These are phyloP conservation scores for Nicotiana paniculata DNA, from an alignment of 257 asterid genomes.

Conservation along the genomic window DNA sequence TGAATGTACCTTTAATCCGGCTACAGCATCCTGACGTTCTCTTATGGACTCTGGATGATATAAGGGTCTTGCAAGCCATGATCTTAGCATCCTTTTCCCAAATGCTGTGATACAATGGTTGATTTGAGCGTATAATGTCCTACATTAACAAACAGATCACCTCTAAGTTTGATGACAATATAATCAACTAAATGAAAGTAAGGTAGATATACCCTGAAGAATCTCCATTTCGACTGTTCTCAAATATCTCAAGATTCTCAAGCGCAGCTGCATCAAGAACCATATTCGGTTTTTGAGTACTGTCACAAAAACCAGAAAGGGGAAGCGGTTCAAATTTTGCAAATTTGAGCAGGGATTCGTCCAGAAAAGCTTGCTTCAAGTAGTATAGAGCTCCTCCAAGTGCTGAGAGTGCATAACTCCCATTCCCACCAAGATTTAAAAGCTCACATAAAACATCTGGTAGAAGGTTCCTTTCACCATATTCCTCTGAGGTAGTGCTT, in stretches of 20 bases:
- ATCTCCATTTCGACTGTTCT: constrained; percentile 85
- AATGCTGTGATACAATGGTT: constrained; percentile 85
- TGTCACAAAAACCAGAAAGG: constrained; percentile 59
- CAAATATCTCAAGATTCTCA: constrained; percentile 95
- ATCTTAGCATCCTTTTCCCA: constrained; percentile 82
- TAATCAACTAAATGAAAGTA: constrained; percentile 7
- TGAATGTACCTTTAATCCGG: constrained; percentile 62
- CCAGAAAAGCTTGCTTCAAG: constrained; percentile 83
- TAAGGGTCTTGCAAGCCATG: constrained; percentile 94
- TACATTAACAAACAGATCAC: constrained; percentile 20
- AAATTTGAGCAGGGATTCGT: constrained; percentile 73
- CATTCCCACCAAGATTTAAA: constrained; percentile 62
- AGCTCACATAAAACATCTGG: constrained; percentile 65
- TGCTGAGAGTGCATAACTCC: constrained; percentile 86
- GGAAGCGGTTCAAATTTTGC: constrained; percentile 91
- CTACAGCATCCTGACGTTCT: constrained; percentile 93
- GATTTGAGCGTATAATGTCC: constrained; percentile 78
- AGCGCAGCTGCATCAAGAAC: constrained; percentile 92
- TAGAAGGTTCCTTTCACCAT: constrained; percentile 34
- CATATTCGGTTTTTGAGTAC: constrained; percentile 64
- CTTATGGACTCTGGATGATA: constrained; percentile 63
- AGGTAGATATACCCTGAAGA: constrained; percentile 62
- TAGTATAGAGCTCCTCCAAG: constrained; percentile 89
- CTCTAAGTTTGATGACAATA: neutral
- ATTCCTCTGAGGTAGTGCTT: constrained; percentile 24